These are phyloP conservation scores for Sporothrix dimorphospora DNA, from an alignment of 2,329 filamentous ascomycete genomes.

Conservation along the genomic window DNA sequence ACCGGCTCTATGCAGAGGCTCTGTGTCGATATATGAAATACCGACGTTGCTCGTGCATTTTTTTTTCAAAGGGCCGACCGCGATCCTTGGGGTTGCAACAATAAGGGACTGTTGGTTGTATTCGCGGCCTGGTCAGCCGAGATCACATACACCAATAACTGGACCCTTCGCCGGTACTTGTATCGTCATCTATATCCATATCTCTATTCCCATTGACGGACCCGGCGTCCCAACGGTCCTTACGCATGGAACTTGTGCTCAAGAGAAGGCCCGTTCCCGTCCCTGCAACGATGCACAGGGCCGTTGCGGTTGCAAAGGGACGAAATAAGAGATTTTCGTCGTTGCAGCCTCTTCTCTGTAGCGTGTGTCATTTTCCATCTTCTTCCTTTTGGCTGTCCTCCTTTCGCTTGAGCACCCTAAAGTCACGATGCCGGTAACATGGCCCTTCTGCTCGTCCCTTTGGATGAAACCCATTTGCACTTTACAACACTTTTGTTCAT, in stretches of 20 bases:
- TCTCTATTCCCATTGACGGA: neutral
- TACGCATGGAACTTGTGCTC: constrained; percentile 4
- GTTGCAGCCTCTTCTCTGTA: neutral
- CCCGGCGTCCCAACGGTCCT: neutral
- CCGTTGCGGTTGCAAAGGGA: too few species aligned
- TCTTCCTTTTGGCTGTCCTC: neutral
- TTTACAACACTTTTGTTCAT: neutral
- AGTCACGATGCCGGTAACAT: neutral
- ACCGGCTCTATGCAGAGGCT: constrained; percentile 10
- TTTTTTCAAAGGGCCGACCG: neutral
- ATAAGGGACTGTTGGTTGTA: neutral
- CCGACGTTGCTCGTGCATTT: neutral
- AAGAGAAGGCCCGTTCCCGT: neutral
- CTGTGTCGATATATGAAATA: neutral
- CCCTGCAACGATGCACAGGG: neutral
- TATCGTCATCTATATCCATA: neutral
- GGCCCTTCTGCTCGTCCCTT: constrained; percentile 13
- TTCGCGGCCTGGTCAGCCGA: neutral
- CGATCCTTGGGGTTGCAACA: neutral
- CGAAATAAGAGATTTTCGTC: neutral
- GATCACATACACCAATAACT: neutral
- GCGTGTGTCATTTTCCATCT: neutral
- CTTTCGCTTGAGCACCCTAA: too few species aligned
- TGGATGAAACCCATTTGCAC: neutral
- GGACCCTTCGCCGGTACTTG: neutral